Conservation (phyloP, 1,284 basidiomycete genomes). For the Xerocomus amazonicus region DNA sequence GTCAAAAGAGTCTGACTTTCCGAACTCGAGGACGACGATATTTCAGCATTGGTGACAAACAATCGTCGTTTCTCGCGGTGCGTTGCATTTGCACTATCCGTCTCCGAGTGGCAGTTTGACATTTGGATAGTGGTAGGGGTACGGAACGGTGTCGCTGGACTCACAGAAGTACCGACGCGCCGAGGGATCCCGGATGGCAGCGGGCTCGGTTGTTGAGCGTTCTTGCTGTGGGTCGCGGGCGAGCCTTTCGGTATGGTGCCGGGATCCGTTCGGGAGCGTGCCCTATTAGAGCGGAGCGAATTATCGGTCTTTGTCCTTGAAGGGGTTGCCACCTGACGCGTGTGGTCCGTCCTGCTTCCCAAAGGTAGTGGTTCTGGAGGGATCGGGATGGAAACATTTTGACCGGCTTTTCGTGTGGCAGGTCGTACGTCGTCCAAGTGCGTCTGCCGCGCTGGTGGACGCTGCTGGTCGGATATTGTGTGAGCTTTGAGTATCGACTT, state of each 20-base stretch:
- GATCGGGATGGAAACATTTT: slow-evolving; percentile 6
- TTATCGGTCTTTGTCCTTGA: slow-evolving; percentile 11
- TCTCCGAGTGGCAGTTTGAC: slow-evolving; percentile 6
- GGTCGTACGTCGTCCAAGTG: slow-evolving; percentile 7
- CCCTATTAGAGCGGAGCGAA: slow-evolving; percentile 20
- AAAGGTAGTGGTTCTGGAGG: slow-evolving; percentile 9
- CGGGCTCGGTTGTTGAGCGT: slow-evolving; percentile 10
- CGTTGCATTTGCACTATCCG: slow-evolving; percentile 8
- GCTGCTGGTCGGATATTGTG: slow-evolving; percentile 16
- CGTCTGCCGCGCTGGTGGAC: slow-evolving; percentile 9
- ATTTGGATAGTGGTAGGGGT: neutral
- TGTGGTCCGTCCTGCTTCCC: slow-evolving; percentile 9
- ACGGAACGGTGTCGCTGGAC: slow-evolving; percentile 14
- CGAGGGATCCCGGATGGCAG: slow-evolving; percentile 40
- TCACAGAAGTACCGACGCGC: slow-evolving; percentile 16
- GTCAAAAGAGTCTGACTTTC: slow-evolving; percentile 33
- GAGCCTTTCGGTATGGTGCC: slow-evolving; percentile 25
- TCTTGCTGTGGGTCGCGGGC: slow-evolving; percentile 17
- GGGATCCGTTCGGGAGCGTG: slow-evolving; percentile 41
- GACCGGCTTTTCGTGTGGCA: slow-evolving; percentile 8
- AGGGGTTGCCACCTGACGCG: slow-evolving; percentile 7
- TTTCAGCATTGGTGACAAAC: slow-evolving; percentile 51
- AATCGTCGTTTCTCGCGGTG: slow-evolving; percentile 38
- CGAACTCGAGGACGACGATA: slow-evolving; percentile 44
- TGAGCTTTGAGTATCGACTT: slow-evolving; percentile 30